Conservation (phyloP, 2,329 filamentous ascomycete genomes). For the Aspergillus pseudoviridinutans region DNA sequence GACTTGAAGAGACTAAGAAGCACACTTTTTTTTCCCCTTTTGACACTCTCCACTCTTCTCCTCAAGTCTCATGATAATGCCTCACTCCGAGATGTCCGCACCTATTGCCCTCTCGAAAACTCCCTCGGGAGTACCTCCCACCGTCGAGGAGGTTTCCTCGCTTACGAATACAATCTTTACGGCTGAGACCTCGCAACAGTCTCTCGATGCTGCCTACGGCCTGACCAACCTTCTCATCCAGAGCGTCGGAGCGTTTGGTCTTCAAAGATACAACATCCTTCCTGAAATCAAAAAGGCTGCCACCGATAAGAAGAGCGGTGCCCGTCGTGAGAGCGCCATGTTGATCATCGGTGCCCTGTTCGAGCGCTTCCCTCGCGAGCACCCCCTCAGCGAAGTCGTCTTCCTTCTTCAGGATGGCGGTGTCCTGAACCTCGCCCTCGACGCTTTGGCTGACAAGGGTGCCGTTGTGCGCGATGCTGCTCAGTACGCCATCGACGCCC, state of each 20-base stretch:
- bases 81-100: slow-evolving; percentile 42
- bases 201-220: slow-evolving; percentile 64
- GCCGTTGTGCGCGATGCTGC: slow-evolving; percentile 84
- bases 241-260: slow-evolving; percentile 61
- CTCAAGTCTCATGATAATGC: slow-evolving; percentile 36
- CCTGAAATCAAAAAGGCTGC: slow-evolving; percentile 71
- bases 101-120: slow-evolving; percentile 48
- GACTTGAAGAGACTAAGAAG: background rate
- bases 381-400: slow-evolving; percentile 73
- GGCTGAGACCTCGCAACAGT: slow-evolving; percentile 63
- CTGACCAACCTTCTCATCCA: slow-evolving; percentile 62
- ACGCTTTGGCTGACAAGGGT: slow-evolving; percentile 86
- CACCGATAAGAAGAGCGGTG: slow-evolving; percentile 86
- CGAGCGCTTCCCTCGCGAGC: slow-evolving; percentile 76
- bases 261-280: slow-evolving; percentile 59
- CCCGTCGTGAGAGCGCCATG: slow-evolving; percentile 84
- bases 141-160: slow-evolving; percentile 61
- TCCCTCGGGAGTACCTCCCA: slow-evolving; percentile 50
- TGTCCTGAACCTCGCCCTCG: slow-evolving; percentile 69
- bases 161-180: slow-evolving; percentile 66
- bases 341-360: slow-evolving; percentile 91
- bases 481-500: slow-evolving; percentile 86
- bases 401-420: slow-evolving; percentile 78
- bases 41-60: background rate
- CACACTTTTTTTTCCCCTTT: background rate